Evolutionary conservation across 495 filamentous ascomycete genomes (phyloP), one percentile per base, ranked within the genome.

Genomic region (Penicillium daleae): DNA sequence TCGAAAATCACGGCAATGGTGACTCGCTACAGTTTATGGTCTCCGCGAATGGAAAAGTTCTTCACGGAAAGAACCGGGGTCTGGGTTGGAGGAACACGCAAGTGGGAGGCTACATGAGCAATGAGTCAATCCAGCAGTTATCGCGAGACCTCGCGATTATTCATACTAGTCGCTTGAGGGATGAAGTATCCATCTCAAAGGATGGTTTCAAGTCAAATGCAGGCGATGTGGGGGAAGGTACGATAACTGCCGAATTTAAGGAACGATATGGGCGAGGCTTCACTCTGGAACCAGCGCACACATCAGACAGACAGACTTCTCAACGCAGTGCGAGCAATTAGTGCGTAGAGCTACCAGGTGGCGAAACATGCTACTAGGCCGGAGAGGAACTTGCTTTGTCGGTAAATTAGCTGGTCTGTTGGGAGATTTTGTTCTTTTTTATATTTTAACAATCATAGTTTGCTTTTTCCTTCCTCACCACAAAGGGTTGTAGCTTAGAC

Each of bases 1-100:
- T 79, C 61, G 73, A 77, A 27, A 78, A 78, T 54, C 71, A 79
- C 49, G 71, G 63, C 37, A 75, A 71, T 35, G 74, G 77, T 12
- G 74, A 79, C 52, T 64, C 77, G 24, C 33, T 79, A 19, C 73
- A 79, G 54, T 79, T 77, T 35, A 76, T 79, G 74, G 73, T 79
- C 49, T 79, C 77, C n/a, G 72, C 77, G 5, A 70, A 74, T 63
- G 74, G 71, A 21, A 67, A 74, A 29, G 57, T 70, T 33, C 48
- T 79, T 53, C 67, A 75, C 48, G 74, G 76, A 42, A 78, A 63
- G 59, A 80, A 80, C 40, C 62, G 62, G 51, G 76, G 73, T 26
- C 40, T 78, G 57, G 76, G 77, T 13, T 76, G 71, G 74, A 76
- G 76, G 61, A 73, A 68, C 19, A 77, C 73, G 65, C 74, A 80